Evolutionary conservation across 2,329 filamentous ascomycete genomes (phyloP).

Genomic region (Exophiala calicioides): DNA sequence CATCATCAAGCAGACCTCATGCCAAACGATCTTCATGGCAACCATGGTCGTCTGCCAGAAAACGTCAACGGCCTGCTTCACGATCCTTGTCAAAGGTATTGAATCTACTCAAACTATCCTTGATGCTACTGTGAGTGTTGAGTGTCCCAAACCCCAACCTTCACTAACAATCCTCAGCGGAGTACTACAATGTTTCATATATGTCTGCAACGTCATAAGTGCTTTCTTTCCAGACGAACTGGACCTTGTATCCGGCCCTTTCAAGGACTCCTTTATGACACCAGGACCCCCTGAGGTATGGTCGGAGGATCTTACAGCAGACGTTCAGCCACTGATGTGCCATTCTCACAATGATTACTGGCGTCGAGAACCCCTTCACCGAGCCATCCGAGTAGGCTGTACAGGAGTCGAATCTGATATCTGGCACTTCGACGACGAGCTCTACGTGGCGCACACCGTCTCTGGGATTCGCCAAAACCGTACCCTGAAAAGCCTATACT

Average conservation of each 20-base stretch:
- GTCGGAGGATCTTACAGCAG: constrained; percentile 46
- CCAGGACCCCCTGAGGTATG: too few species aligned
- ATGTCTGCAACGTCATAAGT: too few species aligned
- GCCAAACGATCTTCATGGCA: too few species aligned
- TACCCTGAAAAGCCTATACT: constrained; percentile 54
- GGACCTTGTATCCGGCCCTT: constrained; percentile 39
- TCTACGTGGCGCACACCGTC: constrained; percentile 57
- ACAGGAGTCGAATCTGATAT: constrained; percentile 59
- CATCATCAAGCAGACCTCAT: too few species aligned
- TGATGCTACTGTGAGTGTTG: too few species aligned
- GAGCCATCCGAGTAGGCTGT: constrained; percentile 56
- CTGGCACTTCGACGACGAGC: constrained; percentile 48
- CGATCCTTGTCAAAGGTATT: too few species aligned
- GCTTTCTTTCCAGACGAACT: constrained; percentile 44
- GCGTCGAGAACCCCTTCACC: constrained; percentile 55
- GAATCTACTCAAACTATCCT: too few species aligned
- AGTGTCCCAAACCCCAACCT: too few species aligned
- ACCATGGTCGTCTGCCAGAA: too few species aligned
- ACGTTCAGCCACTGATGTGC: constrained; percentile 52
- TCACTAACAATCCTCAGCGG: too few species aligned
- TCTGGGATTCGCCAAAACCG: constrained; percentile 47
- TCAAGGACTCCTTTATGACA: constrained; percentile 33
- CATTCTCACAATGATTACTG: constrained; percentile 63
- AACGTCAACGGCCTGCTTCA: too few species aligned
- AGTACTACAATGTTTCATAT: too few species aligned